phyloP scores from a whole-genome alignment of 2,329 filamentous ascomycete species.

The Colletotrichum horii region DNA sequence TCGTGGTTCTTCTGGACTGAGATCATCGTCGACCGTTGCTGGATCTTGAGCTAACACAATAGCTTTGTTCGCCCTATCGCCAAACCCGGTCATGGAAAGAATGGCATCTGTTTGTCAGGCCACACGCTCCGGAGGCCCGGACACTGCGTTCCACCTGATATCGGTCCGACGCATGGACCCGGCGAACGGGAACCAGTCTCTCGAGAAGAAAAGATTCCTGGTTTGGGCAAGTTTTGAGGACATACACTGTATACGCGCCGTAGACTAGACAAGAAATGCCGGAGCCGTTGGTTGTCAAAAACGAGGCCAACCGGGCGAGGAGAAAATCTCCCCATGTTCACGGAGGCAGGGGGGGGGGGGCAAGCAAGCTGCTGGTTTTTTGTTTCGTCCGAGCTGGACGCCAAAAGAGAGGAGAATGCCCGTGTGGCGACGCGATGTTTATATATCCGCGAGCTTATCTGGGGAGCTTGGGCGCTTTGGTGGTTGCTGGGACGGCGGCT shows the following conservation, averaged over 20 bases:
- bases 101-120: background rate
- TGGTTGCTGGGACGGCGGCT: background rate
- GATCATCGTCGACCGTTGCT: background rate
- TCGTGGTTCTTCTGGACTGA: background rate
- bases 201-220: background rate
- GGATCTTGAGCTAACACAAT: background rate
- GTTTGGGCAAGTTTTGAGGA: background rate
- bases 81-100: background rate
- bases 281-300: background rate
- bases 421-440: background rate
- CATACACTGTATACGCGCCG: background rate
- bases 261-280: background rate
- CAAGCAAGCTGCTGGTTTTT: background rate
- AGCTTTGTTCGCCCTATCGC: background rate
- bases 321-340: background rate
- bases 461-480: background rate
- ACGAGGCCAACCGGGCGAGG: background rate
- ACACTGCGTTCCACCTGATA: background rate
- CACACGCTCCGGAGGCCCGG: background rate
- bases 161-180: background rate
- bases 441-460: background rate
- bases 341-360: background rate
- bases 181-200: background rate
- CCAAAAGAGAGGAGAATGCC: background rate
- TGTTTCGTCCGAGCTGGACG: slow-evolving; percentile 3